A percentile compares a stretch with the other conserved stretches of the same genome.
These are phyloP conservation scores for Schoenoplectus tabernaemontani DNA, from an alignment of 202 grass and related monocot species.

Conservation along the genomic window DNA sequence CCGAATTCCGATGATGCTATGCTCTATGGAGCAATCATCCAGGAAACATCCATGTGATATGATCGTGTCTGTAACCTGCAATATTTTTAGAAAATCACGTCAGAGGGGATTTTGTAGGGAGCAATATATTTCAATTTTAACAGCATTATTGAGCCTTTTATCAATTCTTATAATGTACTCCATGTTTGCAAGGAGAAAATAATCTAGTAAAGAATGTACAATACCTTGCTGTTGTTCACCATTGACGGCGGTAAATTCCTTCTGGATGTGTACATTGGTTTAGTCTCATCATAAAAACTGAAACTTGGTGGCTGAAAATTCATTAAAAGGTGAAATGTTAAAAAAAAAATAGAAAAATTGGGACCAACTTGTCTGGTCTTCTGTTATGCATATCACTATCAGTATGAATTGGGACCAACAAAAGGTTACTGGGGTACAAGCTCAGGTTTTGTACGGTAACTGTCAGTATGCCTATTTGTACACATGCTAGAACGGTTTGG, in stretches of 20 bases:
- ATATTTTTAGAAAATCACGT: slow-evolving; percentile 3
- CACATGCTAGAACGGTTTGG: neutral
- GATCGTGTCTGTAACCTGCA: slow-evolving; percentile 74
- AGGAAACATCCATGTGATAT: slow-evolving; percentile 93
- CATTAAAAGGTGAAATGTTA: slow-evolving; percentile 4
- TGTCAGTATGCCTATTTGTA: neutral
- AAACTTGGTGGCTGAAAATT: slow-evolving; percentile 60
- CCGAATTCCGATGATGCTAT: slow-evolving; percentile 70
- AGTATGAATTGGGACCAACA: neutral
- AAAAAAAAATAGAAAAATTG: neutral
- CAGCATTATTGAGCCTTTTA: slow-evolving; percentile 34
- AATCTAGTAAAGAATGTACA: neutral
- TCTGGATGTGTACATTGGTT: slow-evolving; percentile 83
- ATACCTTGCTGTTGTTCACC: slow-evolving; percentile 57
- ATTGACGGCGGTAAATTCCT: slow-evolving; percentile 88
- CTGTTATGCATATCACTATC: neutral
- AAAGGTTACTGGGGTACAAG: neutral
- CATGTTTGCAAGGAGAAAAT: neutral
- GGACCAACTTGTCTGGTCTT: neutral
- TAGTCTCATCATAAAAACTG: slow-evolving; percentile 81
- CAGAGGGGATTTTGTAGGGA: neutral
- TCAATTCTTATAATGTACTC: neutral
- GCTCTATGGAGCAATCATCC: slow-evolving; percentile 57
- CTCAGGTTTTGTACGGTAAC: neutral
- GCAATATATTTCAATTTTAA: neutral